Conservation (phyloP, 345 rosid genomes). For the Eucalyptus pauciflora region DNA sequence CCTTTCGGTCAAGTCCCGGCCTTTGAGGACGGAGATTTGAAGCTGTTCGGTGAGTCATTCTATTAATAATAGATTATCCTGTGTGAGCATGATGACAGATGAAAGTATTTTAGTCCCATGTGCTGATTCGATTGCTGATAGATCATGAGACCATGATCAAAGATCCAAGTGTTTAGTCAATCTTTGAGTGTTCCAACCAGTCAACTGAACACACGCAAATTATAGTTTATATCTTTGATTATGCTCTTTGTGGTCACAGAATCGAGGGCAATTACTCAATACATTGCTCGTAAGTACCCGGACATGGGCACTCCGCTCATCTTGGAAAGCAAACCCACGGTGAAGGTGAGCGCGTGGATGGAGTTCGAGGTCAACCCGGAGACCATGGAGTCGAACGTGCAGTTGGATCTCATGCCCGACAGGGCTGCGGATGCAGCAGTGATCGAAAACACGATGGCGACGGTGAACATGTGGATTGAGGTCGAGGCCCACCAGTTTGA, state of each 20-base stretch:
- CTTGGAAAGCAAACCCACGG: slow-evolving; percentile 4
- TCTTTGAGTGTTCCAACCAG: too few species aligned
- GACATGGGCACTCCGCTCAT: slow-evolving; percentile 44
- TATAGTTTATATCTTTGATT: neutral
- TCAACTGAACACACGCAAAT: neutral
- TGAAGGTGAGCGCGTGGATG: slow-evolving; percentile 21
- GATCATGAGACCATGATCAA: too few species aligned
- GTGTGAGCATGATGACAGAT: fast-evolving
- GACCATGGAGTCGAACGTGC: slow-evolving; percentile 33
- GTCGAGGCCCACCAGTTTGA: slow-evolving; percentile 67
- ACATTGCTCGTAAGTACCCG: slow-evolving; percentile 28
- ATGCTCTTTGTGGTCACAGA: slow-evolving; percentile 14
- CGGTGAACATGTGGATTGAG: slow-evolving; percentile 40
- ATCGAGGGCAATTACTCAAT: slow-evolving; percentile 67
- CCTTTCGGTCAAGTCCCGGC: slow-evolving; percentile 76
- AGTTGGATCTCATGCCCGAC: slow-evolving; percentile 32
- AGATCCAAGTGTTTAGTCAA: too few species aligned
- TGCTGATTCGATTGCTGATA: neutral
- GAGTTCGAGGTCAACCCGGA: slow-evolving; percentile 62
- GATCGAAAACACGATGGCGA: slow-evolving; percentile 10
- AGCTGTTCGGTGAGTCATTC: slow-evolving; percentile 38
- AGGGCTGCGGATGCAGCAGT: slow-evolving; percentile 29
- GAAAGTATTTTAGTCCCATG: fast-evolving
- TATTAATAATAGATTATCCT: fast-evolving
- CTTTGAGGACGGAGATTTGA: slow-evolving; percentile 52